phyloP scores from a whole-genome alignment of 768 basidiomycete genomes.

The Gyrodon lividus region DNA sequence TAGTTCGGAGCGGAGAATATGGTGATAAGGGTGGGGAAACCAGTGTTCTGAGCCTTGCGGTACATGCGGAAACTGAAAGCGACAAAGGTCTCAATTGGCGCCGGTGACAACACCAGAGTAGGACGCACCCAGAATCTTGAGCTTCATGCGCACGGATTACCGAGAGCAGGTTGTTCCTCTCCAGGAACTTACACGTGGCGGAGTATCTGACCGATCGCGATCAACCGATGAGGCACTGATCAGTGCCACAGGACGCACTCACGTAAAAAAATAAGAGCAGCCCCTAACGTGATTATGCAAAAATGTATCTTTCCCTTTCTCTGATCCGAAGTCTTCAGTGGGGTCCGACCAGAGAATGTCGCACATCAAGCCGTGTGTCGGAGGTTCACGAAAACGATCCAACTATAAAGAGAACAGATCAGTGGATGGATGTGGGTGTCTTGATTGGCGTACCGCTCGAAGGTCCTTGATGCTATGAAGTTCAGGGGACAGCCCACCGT shows the following conservation, averaged over 20 bases:
- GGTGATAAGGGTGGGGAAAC: conserved; percentile 95
- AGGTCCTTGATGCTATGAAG: conserved; percentile 67
- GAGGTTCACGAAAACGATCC: conserved; percentile 72
- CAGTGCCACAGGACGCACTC: conserved; percentile 16
- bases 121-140: conserved; percentile 85
- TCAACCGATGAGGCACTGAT: neutral
- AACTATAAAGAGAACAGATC: conserved; percentile 39
- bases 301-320: conserved; percentile 64
- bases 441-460: conserved; percentile 43
- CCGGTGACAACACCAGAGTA: neutral
- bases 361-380: conserved; percentile 72
- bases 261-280: conserved; percentile 78
- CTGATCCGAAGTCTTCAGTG: conserved; percentile 67
- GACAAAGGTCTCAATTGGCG: neutral
- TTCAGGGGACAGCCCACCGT: conserved; percentile 72
- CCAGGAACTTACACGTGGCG: conserved; percentile 91
- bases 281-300: conserved; percentile 73
- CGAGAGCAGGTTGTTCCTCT: conserved; percentile 86
- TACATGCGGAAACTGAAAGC: conserved; percentile 81
- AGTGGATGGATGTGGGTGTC: neutral
- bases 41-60: conserved; percentile 87
- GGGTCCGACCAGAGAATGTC: conserved; percentile 78
- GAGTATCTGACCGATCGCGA: conserved; percentile 52
- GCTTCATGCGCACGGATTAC: conserved; percentile 97
- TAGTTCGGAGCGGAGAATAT: conserved; percentile 98